Conservation (phyloP, 1,139 yeast genomes). For the Pichia sp. region DNA sequence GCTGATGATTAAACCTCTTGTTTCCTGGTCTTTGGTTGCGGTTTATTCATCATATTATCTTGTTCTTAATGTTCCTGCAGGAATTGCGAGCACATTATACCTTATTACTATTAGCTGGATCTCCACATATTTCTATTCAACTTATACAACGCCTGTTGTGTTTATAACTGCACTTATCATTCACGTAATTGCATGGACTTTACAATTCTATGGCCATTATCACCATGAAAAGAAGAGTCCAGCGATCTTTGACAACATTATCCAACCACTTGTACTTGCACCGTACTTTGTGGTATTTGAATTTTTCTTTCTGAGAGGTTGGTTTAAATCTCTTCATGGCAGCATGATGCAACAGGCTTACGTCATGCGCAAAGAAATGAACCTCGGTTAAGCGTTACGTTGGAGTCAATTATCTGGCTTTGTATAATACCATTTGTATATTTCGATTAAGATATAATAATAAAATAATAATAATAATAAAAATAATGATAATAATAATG, state of each 20-base stretch:
- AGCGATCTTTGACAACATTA: slow-evolving; percentile 73
- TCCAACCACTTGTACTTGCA: slow-evolving; percentile 84
- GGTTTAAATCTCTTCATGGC: slow-evolving; percentile 46
- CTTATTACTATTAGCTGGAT: slow-evolving; percentile 19
- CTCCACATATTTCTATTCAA: slow-evolving; percentile 13
- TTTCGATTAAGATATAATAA: too few relatives aligned
- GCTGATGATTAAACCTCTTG: slow-evolving; percentile 28
- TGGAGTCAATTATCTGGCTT: too few relatives aligned
- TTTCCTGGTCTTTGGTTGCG: slow-evolving; percentile 33
- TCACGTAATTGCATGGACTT: slow-evolving; percentile 63
- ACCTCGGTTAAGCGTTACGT: too few relatives aligned
- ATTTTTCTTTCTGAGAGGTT: slow-evolving; percentile 61
- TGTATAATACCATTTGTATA: too few relatives aligned
- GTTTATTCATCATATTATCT: slow-evolving; percentile 40
- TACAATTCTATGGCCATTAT: slow-evolving; percentile 89
- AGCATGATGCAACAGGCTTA: slow-evolving; percentile 31
- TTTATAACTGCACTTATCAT: slow-evolving; percentile 32
- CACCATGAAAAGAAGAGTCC: slow-evolving; percentile 79
- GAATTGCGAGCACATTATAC: slow-evolving; percentile 35
- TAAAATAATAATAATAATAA: too few relatives aligned
- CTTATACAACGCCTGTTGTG: slow-evolving; percentile 1
- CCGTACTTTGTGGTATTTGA: slow-evolving; percentile 88
- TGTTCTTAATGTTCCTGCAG: slow-evolving; percentile 41
- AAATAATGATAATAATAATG: too few relatives aligned
- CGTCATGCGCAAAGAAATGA: background rate